Conservation (phyloP, 176 grass and related monocot genomes). For the Zea luxurians region DNA sequence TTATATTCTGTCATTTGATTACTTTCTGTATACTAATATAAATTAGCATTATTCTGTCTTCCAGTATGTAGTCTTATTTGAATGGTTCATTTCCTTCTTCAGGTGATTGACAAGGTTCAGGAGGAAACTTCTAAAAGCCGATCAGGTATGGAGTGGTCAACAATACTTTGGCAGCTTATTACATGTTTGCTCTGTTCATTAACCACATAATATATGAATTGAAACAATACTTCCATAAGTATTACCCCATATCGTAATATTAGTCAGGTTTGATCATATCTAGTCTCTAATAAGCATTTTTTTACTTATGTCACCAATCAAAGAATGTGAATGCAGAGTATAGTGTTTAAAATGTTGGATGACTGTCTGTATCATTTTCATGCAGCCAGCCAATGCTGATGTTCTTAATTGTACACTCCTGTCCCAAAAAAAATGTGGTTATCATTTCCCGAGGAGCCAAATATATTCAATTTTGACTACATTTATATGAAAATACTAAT, state of each 20-base stretch:
- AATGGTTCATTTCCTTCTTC: constrained; percentile 9
- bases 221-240: neutral
- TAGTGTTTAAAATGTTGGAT: constrained; percentile 12
- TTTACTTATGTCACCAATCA: neutral
- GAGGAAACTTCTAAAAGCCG: constrained; percentile 96
- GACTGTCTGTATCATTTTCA: neutral
- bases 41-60: constrained; percentile 5
- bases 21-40: neutral
- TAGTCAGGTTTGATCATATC: neutral
- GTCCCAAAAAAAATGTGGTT: too few relatives aligned
- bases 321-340: neutral
- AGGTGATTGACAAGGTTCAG: constrained; percentile 99
- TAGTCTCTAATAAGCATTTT: neutral
- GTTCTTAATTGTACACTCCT: neutral
- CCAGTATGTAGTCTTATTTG: neutral
- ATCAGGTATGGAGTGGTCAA: constrained; percentile 53
- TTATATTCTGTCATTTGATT: too few relatives aligned
- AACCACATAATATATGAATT: neutral
- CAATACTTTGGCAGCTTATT: neutral
- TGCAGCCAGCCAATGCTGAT: too few relatives aligned
- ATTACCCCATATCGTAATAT: neutral
- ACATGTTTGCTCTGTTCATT: neutral
- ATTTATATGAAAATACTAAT: too few relatives aligned
- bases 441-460: too few relatives aligned
- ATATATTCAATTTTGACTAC: too few relatives aligned